Conservation (phyloP, 768 basidiomycete genomes). For the Boletus rubropictus region DNA sequence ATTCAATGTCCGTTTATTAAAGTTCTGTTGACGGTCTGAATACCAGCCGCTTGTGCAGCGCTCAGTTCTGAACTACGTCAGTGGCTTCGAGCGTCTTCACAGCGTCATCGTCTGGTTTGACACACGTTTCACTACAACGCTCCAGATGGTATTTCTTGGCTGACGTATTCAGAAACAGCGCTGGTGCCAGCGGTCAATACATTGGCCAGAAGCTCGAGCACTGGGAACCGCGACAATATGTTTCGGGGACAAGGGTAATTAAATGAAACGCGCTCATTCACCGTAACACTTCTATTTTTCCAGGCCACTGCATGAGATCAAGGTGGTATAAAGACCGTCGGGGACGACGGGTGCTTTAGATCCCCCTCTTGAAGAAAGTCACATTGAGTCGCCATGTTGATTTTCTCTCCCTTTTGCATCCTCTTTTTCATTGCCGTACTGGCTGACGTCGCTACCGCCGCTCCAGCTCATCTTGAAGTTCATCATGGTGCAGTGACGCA, state of each 20-base stretch:
- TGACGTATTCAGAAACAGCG: neutral
- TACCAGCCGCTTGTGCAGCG: neutral
- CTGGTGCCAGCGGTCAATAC: neutral
- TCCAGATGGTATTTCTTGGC: neutral
- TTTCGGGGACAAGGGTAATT: neutral
- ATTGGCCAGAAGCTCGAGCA: neutral
- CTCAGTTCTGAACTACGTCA: too few relatives aligned
- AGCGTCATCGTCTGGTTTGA: neutral
- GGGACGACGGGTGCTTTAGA: neutral
- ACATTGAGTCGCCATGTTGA: constrained; percentile 1
- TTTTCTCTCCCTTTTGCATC: neutral
- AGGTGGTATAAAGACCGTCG: constrained; percentile 2
- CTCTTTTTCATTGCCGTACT: constrained; percentile 3
- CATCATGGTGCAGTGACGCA: neutral
- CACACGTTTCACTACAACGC: neutral
- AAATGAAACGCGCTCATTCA: neutral
- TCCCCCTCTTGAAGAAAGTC: neutral
- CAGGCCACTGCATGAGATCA: neutral
- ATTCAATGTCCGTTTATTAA: neutral
- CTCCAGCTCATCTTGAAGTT: neutral
- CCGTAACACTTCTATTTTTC: neutral
- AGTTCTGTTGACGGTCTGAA: neutral
- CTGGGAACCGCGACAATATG: neutral
- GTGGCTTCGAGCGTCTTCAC: neutral
- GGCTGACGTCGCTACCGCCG: neutral